Conservation (phyloP, 805 yeast genomes). For the Teunomyces pallodes region DNA sequence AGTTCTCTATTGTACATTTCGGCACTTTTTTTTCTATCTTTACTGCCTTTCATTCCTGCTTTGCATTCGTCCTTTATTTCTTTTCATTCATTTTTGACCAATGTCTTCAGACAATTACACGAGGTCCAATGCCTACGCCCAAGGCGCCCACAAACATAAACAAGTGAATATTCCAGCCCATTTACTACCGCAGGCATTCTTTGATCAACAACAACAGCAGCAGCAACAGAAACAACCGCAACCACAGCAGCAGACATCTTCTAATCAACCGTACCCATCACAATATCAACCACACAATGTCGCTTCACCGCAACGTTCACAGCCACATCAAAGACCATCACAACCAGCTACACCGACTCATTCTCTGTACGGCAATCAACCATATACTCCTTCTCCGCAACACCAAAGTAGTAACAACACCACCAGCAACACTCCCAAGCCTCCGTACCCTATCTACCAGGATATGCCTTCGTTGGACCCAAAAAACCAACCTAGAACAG, state of each 20-base stretch:
- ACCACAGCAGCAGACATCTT: neutral
- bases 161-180: constrained; percentile 15
- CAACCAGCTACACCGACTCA: neutral
- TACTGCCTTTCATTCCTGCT: neutral
- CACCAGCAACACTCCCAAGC: neutral
- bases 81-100: neutral
- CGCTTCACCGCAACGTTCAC: neutral
- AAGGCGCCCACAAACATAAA: neutral
- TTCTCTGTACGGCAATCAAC: neutral
- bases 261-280: neutral
- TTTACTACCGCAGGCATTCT: constrained; percentile 14
- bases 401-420: constrained; percentile 3
- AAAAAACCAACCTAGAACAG: neutral
- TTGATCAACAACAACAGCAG: constrained; percentile 4
- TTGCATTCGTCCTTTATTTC: neutral
- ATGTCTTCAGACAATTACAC: constrained; percentile 2
- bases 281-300: neutral
- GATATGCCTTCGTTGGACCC: constrained; percentile 2
- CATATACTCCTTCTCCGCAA: neutral
- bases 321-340: neutral
- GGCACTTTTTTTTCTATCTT: neutral
- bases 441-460: neutral
- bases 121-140: constrained; percentile 3
- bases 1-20: neutral
- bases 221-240: constrained; percentile 3